These are phyloP conservation scores for Syncephalastrum sp. DNA, from an alignment of 371 early-diverging fungal genomes.

Conservation along the genomic window DNA sequence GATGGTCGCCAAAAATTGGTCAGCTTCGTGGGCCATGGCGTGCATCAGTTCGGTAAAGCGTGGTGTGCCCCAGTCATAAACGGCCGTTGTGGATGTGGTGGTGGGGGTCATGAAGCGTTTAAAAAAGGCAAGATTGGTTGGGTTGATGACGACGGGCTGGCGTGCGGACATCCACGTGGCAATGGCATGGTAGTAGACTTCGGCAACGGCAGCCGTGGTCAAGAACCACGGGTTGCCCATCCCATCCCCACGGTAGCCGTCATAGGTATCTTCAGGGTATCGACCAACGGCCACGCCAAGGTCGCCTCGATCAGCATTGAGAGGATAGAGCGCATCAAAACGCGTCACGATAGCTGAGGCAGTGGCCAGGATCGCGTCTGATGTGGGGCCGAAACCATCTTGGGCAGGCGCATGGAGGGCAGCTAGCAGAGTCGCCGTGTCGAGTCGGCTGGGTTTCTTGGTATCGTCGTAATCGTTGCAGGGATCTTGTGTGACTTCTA, in stretches of 20 bases:
- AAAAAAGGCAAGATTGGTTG: conserved; percentile 43
- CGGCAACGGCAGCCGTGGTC: conserved; percentile 60
- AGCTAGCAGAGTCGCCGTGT: conserved; percentile 62
- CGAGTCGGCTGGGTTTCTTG: conserved; percentile 51
- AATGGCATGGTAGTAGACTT: conserved; percentile 61
- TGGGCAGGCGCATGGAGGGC: conserved; percentile 32
- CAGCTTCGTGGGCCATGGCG: conserved; percentile 44
- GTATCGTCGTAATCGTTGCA: conserved; percentile 26
- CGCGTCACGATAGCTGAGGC: conserved; percentile 36
- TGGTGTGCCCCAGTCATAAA: conserved; percentile 11
- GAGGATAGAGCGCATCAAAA: conserved; percentile 48
- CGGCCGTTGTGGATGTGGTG: conserved; percentile 6
- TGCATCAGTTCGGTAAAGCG: conserved; percentile 23
- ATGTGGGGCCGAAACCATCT: conserved; percentile 18
- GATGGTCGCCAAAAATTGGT: conserved; percentile 56
- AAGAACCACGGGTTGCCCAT: conserved; percentile 79
- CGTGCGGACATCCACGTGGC: conserved; percentile 22
- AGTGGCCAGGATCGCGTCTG: conserved; percentile 52
- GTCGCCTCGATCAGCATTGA: conserved; percentile 40
- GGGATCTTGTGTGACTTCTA: conserved; percentile 40
- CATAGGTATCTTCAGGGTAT: conserved; percentile 74
- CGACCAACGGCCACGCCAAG: conserved; percentile 63
- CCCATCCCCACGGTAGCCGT: conserved; percentile 53
- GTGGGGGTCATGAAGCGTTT: conserved; percentile 13
- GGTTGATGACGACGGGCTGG: conserved; percentile 35